Evolutionary conservation across 2,329 filamentous ascomycete species (phyloP).

Genomic region (Alternaria sp.): DNA sequence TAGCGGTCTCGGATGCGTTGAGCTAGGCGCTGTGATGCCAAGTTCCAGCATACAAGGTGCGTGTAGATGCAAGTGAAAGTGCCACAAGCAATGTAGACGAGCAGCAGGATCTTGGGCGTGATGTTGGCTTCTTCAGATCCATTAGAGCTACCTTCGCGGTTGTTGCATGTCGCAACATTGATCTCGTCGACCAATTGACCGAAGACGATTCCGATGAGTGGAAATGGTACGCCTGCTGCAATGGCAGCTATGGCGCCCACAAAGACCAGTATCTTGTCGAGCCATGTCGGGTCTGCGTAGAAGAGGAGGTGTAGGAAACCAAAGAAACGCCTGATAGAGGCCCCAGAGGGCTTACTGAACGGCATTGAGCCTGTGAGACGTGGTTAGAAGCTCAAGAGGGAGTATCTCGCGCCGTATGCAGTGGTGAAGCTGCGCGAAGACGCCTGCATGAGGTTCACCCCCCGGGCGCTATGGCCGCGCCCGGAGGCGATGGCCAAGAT

Average conservation of each 20-base stretch:
- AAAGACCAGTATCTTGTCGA: constrained; percentile 43
- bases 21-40: constrained; percentile 68
- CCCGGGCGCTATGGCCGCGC: constrained; percentile 25
- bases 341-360: constrained; percentile 33
- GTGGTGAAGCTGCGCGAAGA: constrained; percentile 28
- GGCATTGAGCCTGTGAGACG: constrained; percentile 30
- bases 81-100: constrained; percentile 69
- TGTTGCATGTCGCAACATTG: constrained; percentile 62
- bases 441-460: constrained; percentile 20
- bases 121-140: constrained; percentile 53
- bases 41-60: constrained; percentile 68
- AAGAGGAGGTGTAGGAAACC: constrained; percentile 44
- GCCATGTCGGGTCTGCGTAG: constrained; percentile 47
- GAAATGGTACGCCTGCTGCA: constrained; percentile 67
- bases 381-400: constrained; percentile 16
- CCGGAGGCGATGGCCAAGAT: constrained; percentile 30
- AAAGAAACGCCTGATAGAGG: constrained; percentile 38
- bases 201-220: constrained; percentile 69
- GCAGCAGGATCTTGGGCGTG: constrained; percentile 63
- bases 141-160: constrained; percentile 23
- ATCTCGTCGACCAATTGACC: constrained; percentile 68
- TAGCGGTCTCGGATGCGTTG: constrained; percentile 68
- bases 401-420: constrained; percentile 19
- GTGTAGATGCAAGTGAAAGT: constrained; percentile 69
- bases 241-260: constrained; percentile 56